Evolutionary conservation across 148 eudicot genomes (phyloP).

Genomic region (Spergularia marina): DNA sequence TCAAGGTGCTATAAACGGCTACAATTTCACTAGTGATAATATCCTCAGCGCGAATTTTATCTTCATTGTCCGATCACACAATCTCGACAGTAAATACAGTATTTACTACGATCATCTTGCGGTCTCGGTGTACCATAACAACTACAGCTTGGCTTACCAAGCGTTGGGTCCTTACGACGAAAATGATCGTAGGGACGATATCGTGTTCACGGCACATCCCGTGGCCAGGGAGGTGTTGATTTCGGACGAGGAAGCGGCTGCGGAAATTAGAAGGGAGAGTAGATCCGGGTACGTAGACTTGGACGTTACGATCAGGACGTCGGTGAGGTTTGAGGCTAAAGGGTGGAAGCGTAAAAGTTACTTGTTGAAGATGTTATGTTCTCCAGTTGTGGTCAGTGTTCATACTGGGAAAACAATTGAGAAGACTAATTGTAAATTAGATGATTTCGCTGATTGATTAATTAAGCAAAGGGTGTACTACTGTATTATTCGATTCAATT

Average conservation of each 20-base stretch:
- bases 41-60: slow-evolving; percentile 46
- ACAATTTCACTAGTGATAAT: slow-evolving; percentile 38
- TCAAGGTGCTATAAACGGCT: slow-evolving; percentile 36
- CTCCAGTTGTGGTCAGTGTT: slow-evolving; percentile 32
- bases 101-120: slow-evolving; percentile 49
- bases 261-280: slow-evolving; percentile 41
- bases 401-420: slow-evolving; percentile 31
- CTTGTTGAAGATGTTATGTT: slow-evolving; percentile 46
- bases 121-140: slow-evolving; percentile 39
- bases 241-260: slow-evolving; percentile 21
- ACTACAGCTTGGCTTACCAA: slow-evolving; percentile 34
- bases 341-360: slow-evolving; percentile 53
- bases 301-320: slow-evolving; percentile 46
- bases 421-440: slow-evolving; percentile 39
- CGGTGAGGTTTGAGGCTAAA: slow-evolving; percentile 48
- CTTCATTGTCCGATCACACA: slow-evolving; percentile 44
- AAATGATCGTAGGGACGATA: slow-evolving; percentile 33
- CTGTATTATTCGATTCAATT: too few species aligned
- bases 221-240: slow-evolving; percentile 34
- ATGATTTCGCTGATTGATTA: slow-evolving; percentile 12
- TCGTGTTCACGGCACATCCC: slow-evolving; percentile 36
- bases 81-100: slow-evolving; percentile 45
- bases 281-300: slow-evolving; percentile 33
- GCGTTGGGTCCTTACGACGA: slow-evolving; percentile 43
- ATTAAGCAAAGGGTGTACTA: not conserved